Base-by-base conservation (phyloP, 2,329 filamentous ascomycete genomes). In the Alternaria sp. region DNA sequence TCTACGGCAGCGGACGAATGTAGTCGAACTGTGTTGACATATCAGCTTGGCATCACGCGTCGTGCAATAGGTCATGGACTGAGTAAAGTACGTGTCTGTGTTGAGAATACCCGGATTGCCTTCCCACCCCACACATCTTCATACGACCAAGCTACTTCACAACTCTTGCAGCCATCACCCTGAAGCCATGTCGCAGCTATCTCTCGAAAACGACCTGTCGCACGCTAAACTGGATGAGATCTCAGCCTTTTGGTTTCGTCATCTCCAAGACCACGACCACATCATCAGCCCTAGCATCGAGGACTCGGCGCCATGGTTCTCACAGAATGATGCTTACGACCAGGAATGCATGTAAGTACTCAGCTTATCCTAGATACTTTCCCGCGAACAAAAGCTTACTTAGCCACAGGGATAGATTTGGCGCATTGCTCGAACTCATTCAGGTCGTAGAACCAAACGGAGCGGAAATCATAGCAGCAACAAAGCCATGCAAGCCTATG, bases 281-380 rank as follows among this genome's bases (percentile, higher is more conserved):
- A 45, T 62, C 15, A 54, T 61, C 40, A 19, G 32, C n/a, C 50
- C 51, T 51, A 40, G 56, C 50, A 36, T 64, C 23, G 51, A 61
- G 17, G 58, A 61, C 45, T 32, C 21, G 13, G 45, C 28, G n/a
- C 51, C 58, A 36, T 61, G 51, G 58, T 61, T 61, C 23, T 26
- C 50, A 13, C 50, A 60, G 30, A 47, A 25, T 21, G 43, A 61
- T 28, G 58, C 56, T 8, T 61, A 17, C 30, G 58, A 61, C 45
- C 43, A 15, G 12, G 50, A 52, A 30, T 61, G 51, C 19, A 32
- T 49, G 51, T 61, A 47, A 44, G 58, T 53, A 12, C 10, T 23
- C 28, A 32, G 17, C 6, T 17, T 8, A 47, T 47, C 5, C 8
- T 47, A 10, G n/a, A 25, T 25, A 47, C 13, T 23, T n/a, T 9